These are phyloP conservation scores for Chimonanthus praecox DNA, from an alignment of 164 flowering plant genomes.

Conservation along the genomic window DNA sequence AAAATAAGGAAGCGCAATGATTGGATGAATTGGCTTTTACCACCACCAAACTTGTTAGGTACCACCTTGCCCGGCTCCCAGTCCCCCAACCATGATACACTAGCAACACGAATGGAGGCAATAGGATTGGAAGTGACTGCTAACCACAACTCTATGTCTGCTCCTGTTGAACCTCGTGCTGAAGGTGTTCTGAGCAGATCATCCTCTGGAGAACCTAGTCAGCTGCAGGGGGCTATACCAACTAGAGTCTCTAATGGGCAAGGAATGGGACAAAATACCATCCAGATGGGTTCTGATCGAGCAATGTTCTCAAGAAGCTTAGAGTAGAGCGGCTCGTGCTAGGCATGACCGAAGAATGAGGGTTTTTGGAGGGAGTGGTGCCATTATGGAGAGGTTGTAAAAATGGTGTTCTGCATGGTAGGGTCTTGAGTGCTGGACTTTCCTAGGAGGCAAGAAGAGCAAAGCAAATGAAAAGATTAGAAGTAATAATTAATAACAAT, in stretches of 20 bases:
- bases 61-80: constrained; percentile 11
- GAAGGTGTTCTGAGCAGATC: constrained; percentile 17
- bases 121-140: constrained; percentile 29
- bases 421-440: constrained; percentile 1
- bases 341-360: not conserved
- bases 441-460: not conserved
- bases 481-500: not conserved
- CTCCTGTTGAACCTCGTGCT: constrained; percentile 13
- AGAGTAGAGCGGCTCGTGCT: constrained; percentile 2
- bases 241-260: constrained; percentile 18
- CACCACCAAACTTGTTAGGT: constrained; percentile 14
- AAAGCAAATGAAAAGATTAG: not conserved
- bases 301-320: constrained; percentile 1
- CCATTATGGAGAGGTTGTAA: constrained; percentile 1
- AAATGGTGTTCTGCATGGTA: not conserved
- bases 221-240: constrained; percentile 9
- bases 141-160: constrained; percentile 15
- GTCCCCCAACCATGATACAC: constrained; percentile 13
- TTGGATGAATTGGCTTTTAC: constrained; percentile 49
- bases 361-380: not conserved
- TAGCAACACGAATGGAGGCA: constrained; percentile 26
- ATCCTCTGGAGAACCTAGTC: constrained; percentile 21
- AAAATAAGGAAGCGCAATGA: constrained; percentile 53
- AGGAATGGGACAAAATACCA: constrained; percentile 8
- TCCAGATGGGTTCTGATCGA: constrained; percentile 13